Percentiles rank a stretch among this genome's conserved stretches.
phyloP scores from a whole-genome alignment of 2,329 filamentous ascomycete genomes.

The Penicillium sp. region DNA sequence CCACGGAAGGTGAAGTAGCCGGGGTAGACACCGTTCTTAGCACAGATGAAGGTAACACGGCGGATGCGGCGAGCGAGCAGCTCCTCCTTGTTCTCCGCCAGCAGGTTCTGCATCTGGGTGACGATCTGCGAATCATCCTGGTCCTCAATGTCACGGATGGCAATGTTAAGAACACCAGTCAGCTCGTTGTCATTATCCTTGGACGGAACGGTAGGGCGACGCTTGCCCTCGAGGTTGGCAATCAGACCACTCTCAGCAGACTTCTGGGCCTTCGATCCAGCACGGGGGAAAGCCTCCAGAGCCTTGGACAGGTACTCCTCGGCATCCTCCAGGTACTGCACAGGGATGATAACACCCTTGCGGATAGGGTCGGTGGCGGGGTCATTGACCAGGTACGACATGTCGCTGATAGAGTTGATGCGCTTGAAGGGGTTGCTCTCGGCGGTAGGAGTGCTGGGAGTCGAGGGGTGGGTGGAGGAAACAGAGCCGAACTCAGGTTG shows the following conservation, averaged over 20 bases:
- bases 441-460: conserved; percentile 67
- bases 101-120: conserved; percentile 66
- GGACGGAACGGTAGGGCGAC: conserved; percentile 46
- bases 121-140: conserved; percentile 77
- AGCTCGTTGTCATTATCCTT: conserved; percentile 68
- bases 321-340: conserved; percentile 87
- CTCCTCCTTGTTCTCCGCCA: conserved; percentile 78
- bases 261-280: conserved; percentile 55
- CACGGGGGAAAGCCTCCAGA: conserved; percentile 71
- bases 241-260: conserved; percentile 55
- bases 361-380: conserved; percentile 67
- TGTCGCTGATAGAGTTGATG: conserved; percentile 91
- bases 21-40: conserved; percentile 89
- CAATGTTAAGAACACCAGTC: conserved; percentile 87
- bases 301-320: conserved; percentile 82
- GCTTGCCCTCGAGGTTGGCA: conserved; percentile 69
- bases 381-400: conserved; percentile 78
- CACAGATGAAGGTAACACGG: conserved; percentile 92
- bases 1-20: conserved; percentile 99
- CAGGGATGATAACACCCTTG: conserved; percentile 91
- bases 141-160: conserved; percentile 81
- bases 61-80: conserved; percentile 76
- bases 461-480: conserved; percentile 70
- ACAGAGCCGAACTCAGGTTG: conserved; percentile 83
- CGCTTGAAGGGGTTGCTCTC: conserved; percentile 67